Conservation (phyloP, 2,329 filamentous ascomycete genomes). For the Coniochaeta prunicola region DNA sequence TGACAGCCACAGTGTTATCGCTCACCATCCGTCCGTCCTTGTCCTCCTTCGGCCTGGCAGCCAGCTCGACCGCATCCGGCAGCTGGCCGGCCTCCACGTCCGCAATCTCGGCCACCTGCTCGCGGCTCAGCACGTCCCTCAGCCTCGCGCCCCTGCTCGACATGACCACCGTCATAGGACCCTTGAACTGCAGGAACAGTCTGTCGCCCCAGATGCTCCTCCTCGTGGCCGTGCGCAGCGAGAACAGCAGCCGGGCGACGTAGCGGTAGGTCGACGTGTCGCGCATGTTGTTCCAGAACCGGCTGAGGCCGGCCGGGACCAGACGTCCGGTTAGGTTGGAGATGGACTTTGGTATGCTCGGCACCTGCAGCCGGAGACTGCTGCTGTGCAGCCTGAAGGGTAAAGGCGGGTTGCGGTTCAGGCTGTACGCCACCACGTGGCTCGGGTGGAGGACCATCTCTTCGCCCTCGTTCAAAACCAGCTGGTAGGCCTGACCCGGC, state of each 20-base stretch:
- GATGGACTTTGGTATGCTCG: slow-evolving; percentile 43
- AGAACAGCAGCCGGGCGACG: slow-evolving; percentile 57
- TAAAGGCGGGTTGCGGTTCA: slow-evolving; percentile 64
- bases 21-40: slow-evolving; percentile 27
- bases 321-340: slow-evolving; percentile 32
- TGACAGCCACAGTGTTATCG: neutral
- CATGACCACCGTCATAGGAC: slow-evolving; percentile 77
- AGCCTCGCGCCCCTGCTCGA: slow-evolving; percentile 79
- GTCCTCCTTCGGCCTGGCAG: slow-evolving; percentile 23
- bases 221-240: slow-evolving; percentile 66
- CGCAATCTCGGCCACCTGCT: slow-evolving; percentile 86
- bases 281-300: slow-evolving; percentile 67
- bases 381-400: slow-evolving; percentile 83
- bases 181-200: slow-evolving; percentile 83
- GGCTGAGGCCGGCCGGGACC: slow-evolving; percentile 51
- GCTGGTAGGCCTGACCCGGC: slow-evolving; percentile 81
- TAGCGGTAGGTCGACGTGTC: slow-evolving; percentile 67
- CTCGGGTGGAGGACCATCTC: slow-evolving; percentile 88
- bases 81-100: slow-evolving; percentile 69
- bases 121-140: slow-evolving; percentile 67
- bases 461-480: slow-evolving; percentile 74
- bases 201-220: slow-evolving; percentile 90
- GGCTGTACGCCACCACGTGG: slow-evolving; percentile 84
- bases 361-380: slow-evolving; percentile 71
- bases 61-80: slow-evolving; percentile 47